Conservation (phyloP, 1,139 yeast species). For the Sugiyamaella paludigena region DNA sequence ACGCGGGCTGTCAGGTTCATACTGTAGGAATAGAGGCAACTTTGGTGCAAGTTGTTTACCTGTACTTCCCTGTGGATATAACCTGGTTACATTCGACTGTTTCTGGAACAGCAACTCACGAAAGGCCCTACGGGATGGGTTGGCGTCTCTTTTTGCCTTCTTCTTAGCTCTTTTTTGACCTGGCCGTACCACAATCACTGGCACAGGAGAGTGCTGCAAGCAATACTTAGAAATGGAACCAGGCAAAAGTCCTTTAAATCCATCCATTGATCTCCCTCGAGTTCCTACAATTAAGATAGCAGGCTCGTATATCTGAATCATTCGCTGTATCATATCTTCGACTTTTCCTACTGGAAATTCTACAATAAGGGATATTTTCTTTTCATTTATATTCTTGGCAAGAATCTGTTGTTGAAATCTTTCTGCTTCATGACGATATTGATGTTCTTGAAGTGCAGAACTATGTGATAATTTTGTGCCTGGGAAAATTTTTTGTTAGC, state of each 20-base stretch:
- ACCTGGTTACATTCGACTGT: constrained; percentile 12
- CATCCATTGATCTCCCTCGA: constrained; percentile 44
- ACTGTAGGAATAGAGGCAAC: constrained; percentile 19
- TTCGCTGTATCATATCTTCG: constrained; percentile 51
- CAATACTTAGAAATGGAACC: constrained; percentile 56
- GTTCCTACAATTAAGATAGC: constrained; percentile 66
- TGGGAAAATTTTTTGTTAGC: background rate
- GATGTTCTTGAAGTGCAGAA: constrained; percentile 7
- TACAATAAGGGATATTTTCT: constrained; percentile 47
- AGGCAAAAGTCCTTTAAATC: constrained; percentile 48
- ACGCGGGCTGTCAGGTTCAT: too few species aligned
- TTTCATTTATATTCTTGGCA: constrained; percentile 40
- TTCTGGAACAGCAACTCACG: constrained; percentile 20
- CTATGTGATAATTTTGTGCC: constrained; percentile 1
- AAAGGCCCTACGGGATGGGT: constrained; percentile 30
- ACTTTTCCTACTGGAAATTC: constrained; percentile 66
- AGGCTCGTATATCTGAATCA: constrained; percentile 60
- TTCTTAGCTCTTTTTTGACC: constrained; percentile 42
- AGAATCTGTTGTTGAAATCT: constrained; percentile 45
- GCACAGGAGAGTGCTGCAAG: constrained; percentile 63
- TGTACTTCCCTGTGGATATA: constrained; percentile 23
- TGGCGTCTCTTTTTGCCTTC: constrained; percentile 37
- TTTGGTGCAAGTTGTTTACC: constrained; percentile 19
- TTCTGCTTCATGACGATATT: constrained; percentile 42
- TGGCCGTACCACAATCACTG: constrained; percentile 67